Base-by-base conservation (phyloP, 2,329 filamentous ascomycete species). In the Alternaria longipes region DNA sequence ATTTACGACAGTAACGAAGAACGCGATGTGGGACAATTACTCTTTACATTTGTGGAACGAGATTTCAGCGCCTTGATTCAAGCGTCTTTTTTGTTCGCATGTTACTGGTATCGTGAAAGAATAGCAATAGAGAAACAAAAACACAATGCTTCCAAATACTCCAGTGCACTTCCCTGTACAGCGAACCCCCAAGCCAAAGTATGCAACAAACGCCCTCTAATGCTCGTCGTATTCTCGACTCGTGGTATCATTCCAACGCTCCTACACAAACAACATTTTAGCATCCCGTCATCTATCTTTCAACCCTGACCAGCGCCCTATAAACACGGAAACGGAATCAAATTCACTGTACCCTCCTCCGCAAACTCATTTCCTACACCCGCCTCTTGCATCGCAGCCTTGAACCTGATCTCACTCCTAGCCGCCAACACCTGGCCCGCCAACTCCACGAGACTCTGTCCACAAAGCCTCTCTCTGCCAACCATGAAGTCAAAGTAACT, bases 351-450 rank as follows among this genome's bases (percentile, higher is more conserved):
- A 11, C 58, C 58, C 47, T 56, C 46, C 8, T 44, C 28, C 11
- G 46, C 41, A 24, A 53, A 38, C n/a, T 65, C 62, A 6, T 54
- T 54, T 5, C 54, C 42, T 12, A 53, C 63, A 28, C 70, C 69
- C 24, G 72, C 60, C 5, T 65, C 63, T 26, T 54, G 59, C 44
- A 74, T 32, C 59, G 72, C 60, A 2, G 60, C 63, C 32, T 66
- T 66, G 36, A 76, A 64, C 54, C 66, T 59, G 8, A 73, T 63
- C 54, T 76, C 71, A 26, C 64, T 72, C 57, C 72, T 68, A 28
- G 67, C 71, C 50, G 74, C 68, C 42, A 76, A 50, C 20, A 75
- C 71, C 54, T 75, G 73, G 8, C 73, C 71, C 1, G 71, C 72
- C 22, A 77, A 42, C 28, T 72, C 56, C 40, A 75, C 58, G 34